Evolutionary conservation across 352 stramenopile species (phyloP).

Genomic region (Pythium sukuiense): DNA sequence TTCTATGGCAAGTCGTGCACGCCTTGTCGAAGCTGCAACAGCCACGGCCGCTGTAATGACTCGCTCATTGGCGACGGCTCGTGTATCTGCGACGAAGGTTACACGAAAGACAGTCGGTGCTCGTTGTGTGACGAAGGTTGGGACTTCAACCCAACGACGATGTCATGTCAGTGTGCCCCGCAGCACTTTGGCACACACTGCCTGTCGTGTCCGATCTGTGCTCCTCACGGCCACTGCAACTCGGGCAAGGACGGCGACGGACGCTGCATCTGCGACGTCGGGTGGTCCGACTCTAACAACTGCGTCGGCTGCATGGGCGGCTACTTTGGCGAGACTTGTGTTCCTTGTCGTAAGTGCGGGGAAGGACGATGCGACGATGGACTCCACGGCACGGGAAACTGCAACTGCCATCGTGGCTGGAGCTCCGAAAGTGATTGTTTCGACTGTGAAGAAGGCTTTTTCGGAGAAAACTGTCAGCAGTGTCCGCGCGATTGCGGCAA

Average conservation of each 20-base stretch:
- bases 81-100: slow-evolving; percentile 86
- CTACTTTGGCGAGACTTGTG: slow-evolving; percentile 77
- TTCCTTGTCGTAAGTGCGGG: slow-evolving; percentile 73
- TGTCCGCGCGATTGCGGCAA: slow-evolving; percentile 78
- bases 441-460: slow-evolving; percentile 84
- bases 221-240: slow-evolving; percentile 82
- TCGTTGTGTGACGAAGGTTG: slow-evolving; percentile 80
- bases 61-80: slow-evolving; percentile 56
- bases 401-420: slow-evolving; percentile 82
- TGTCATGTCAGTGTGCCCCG: slow-evolving; percentile 83
- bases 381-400: slow-evolving; percentile 69
- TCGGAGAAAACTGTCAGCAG: slow-evolving; percentile 60
- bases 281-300: slow-evolving; percentile 88
- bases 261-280: slow-evolving; percentile 80
- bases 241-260: slow-evolving; percentile 79
- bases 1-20: slow-evolving; percentile 83
- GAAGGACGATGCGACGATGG: slow-evolving; percentile 82
- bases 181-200: slow-evolving; percentile 81
- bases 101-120: slow-evolving; percentile 71
- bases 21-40: slow-evolving; percentile 81
- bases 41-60: slow-evolving; percentile 79
- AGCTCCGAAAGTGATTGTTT: slow-evolving; percentile 75
- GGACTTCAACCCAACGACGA: slow-evolving; percentile 87
- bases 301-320: slow-evolving; percentile 86
- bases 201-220: slow-evolving; percentile 82